A percentile compares a stretch with the other conserved stretches of the same genome.
These are phyloP conservation scores for Drosera capensis DNA, from an alignment of 148 eudicot species.

Conservation along the genomic window DNA sequence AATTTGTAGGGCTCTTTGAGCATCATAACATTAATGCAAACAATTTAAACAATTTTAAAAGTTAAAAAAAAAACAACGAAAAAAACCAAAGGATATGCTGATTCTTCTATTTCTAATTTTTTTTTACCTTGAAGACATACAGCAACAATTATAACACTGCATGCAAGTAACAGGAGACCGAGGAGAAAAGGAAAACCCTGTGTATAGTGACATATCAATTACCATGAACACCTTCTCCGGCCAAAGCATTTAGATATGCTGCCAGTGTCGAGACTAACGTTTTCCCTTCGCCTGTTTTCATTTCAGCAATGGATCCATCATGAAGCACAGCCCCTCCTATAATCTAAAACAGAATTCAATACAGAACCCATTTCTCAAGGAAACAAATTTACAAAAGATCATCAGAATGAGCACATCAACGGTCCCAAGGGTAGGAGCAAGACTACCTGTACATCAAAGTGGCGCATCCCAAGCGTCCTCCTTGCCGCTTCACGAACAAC, in stretches of 20 bases:
- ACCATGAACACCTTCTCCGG: slow-evolving; percentile 99
- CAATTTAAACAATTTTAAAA: no score
- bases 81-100: no score
- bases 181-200: no score
- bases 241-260: slow-evolving; percentile 96
- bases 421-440: background rate
- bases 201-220: no score
- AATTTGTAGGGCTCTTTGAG: no score
- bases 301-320: slow-evolving; percentile 96
- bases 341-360: slow-evolving; percentile 31
- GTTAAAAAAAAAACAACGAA: no score
- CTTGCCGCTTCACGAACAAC: slow-evolving; percentile 97
- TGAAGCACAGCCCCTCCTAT: slow-evolving; percentile 98
- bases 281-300: slow-evolving; percentile 99
- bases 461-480: slow-evolving; percentile 97
- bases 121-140: no score
- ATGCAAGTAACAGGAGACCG: no score
- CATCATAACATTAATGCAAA: no score
- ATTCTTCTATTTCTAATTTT: no score
- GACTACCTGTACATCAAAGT: slow-evolving; percentile 96
- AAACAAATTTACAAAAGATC: background rate
- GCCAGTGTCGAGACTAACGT: slow-evolving; percentile 95
- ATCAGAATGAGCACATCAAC: background rate
- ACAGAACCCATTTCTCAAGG: background rate
- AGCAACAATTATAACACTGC: no score